Conservation (phyloP, 805 yeast genomes). For the Teunomyces aglyptinius region DNA sequence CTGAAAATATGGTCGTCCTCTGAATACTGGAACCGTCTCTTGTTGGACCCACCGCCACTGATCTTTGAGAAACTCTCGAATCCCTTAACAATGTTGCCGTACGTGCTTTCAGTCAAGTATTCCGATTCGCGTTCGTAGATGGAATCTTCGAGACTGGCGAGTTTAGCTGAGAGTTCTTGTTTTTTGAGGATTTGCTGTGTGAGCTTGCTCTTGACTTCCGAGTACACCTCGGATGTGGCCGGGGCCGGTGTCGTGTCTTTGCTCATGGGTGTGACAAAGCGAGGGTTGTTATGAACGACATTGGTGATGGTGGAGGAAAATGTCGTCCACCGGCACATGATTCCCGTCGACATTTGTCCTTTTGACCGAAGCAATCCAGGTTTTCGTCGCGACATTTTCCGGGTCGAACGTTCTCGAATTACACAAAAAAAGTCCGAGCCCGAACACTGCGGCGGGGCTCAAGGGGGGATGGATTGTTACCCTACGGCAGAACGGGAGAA, state of each 20-base stretch:
- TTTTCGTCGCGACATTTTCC: constrained; percentile 3
- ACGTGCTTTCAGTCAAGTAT: constrained; percentile 68
- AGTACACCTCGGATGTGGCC: constrained; percentile 52
- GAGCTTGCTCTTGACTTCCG: constrained; percentile 61
- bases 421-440: constrained; percentile 11
- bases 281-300: neutral
- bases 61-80: constrained; percentile 74
- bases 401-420: constrained; percentile 4
- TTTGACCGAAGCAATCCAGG: neutral
- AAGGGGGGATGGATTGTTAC: neutral
- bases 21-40: constrained; percentile 51
- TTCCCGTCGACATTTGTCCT: neutral
- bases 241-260: constrained; percentile 6
- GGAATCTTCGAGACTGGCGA: constrained; percentile 67
- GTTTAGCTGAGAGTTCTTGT: constrained; percentile 61
- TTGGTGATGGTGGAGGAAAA: neutral
- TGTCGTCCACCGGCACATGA: neutral
- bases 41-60: constrained; percentile 30
- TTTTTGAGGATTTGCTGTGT: constrained; percentile 61
- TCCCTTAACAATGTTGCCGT: constrained; percentile 87
- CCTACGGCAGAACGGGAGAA: neutral
- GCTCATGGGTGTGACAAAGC: constrained; percentile 2
- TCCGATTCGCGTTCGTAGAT: constrained; percentile 76
- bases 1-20: constrained; percentile 84
- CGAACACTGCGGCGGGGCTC: constrained; percentile 4